These are phyloP conservation scores for Cyberlindnera mycetangii DNA, from an alignment of 805 yeast genomes.

Conservation along the genomic window DNA sequence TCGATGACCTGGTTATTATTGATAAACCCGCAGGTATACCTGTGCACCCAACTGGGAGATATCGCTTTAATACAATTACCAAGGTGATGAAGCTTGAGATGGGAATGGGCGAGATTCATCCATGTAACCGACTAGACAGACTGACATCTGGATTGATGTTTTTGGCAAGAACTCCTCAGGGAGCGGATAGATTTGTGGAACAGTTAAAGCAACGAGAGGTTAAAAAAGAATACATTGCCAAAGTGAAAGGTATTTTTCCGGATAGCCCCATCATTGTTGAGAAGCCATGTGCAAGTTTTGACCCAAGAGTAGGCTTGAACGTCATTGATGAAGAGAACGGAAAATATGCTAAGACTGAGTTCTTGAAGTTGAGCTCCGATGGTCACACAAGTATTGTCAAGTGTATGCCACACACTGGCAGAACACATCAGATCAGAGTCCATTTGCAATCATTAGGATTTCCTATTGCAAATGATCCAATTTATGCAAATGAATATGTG, in stretches of 20 bases:
- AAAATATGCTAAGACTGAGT: conserved; percentile 72
- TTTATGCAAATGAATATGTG: conserved; percentile 70
- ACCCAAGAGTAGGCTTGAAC: conserved; percentile 65
- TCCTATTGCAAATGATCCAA: conserved; percentile 92
- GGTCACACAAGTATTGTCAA: conserved; percentile 60
- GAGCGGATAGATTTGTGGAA: conserved; percentile 76
- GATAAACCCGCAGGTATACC: conserved; percentile 96
- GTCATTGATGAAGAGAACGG: conserved; percentile 41
- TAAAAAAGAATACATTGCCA: conserved; percentile 69
- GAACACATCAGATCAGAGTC: conserved; percentile 94
- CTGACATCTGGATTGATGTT: conserved; percentile 94
- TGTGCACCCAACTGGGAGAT: conserved; percentile 91
- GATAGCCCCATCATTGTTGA: conserved; percentile 51
- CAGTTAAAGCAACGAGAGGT: conserved; percentile 52
- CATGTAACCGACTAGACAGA: conserved; percentile 87
- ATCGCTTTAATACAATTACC: conserved; percentile 72
- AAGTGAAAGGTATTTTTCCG: conserved; percentile 90
- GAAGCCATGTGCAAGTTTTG: conserved; percentile 63
- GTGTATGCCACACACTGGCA: conserved; percentile 86
- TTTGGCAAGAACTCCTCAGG: conserved; percentile 27
- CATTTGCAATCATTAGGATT: conserved; percentile 86
- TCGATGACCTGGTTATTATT: conserved; percentile 73
- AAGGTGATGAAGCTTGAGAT: conserved; percentile 71
- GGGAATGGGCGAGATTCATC: conserved; percentile 60
- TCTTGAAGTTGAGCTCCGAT: conserved; percentile 33